phyloP scores from a whole-genome alignment of 2,329 filamentous ascomycete genomes.

The Aureobasidium sp. region DNA sequence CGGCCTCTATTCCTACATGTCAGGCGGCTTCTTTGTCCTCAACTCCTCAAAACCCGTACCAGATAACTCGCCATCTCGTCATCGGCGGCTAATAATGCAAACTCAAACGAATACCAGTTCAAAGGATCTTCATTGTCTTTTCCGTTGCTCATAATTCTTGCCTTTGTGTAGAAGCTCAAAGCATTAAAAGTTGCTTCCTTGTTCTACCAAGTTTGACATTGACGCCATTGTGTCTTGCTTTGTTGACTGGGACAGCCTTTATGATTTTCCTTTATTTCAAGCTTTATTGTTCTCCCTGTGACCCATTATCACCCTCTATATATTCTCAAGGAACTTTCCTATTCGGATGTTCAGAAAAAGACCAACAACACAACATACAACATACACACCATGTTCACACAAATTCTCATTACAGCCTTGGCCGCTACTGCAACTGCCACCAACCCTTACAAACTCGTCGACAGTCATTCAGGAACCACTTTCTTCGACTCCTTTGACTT shows the following conservation, averaged over 20 bases:
- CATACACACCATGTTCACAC: constrained; percentile 11
- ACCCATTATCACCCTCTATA: not conserved
- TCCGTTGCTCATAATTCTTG: not conserved
- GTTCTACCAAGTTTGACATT: not conserved
- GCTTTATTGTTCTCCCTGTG: not conserved
- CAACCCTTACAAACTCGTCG: constrained; percentile 20
- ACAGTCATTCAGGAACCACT: constrained; percentile 27
- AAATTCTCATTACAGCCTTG: constrained; percentile 11
- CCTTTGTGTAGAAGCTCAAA: not conserved
- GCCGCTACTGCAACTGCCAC: constrained; percentile 19
- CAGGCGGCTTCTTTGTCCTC: not conserved
- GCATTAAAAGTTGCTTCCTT: not conserved
- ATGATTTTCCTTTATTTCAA: not conserved
- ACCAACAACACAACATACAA: not conserved
- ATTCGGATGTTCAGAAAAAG: not conserved
- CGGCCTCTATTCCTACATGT: not conserved
- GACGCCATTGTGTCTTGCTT: constrained; percentile 8
- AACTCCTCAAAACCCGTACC: not conserved
- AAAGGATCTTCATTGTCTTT: constrained; percentile 2
- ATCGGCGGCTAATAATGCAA: constrained; percentile 14
- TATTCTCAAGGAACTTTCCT: not conserved
- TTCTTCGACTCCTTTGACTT: constrained; percentile 42
- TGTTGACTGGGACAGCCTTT: not conserved
- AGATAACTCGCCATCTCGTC: constrained; percentile 8
- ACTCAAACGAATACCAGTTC: constrained; percentile 4